Conservation (phyloP, 1,284 basidiomycete genomes). For the Meripilus lineatus region DNA sequence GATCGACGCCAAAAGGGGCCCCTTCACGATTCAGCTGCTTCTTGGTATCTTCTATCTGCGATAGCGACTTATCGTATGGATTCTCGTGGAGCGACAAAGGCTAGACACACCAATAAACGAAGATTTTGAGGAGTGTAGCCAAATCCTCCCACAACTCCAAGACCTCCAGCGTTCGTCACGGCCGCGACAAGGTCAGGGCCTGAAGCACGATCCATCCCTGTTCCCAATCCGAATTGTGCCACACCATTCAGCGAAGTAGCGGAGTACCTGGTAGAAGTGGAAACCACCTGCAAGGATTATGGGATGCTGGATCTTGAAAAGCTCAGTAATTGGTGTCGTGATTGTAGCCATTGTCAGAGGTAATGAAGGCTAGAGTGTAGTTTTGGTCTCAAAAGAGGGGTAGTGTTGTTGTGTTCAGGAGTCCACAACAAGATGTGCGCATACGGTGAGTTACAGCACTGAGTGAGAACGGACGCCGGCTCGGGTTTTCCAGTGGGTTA, state of each 20-base stretch:
- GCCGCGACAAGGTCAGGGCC: slow-evolving; percentile 85
- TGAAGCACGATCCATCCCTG: slow-evolving; percentile 84
- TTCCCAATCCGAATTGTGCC: neutral
- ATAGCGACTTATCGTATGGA: slow-evolving; percentile 1
- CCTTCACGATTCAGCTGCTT: slow-evolving; percentile 58
- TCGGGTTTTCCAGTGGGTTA: too few relatives aligned
- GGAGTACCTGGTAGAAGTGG: neutral
- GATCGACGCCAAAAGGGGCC: slow-evolving; percentile 80
- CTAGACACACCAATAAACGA: slow-evolving; percentile 47
- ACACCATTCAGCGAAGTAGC: neutral
- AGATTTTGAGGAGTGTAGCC: slow-evolving; percentile 73
- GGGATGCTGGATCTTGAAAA: slow-evolving; percentile 85
- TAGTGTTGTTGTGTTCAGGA: too few relatives aligned
- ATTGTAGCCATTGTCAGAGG: slow-evolving; percentile 46
- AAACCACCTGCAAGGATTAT: slow-evolving; percentile 72
- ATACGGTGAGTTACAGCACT: too few relatives aligned
- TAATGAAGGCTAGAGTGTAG: too few relatives aligned
- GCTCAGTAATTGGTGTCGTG: slow-evolving; percentile 72
- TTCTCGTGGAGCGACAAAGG: neutral
- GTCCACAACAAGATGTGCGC: too few relatives aligned
- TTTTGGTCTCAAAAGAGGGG: too few relatives aligned
- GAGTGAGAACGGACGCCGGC: too few relatives aligned
- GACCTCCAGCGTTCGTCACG: slow-evolving; percentile 78
- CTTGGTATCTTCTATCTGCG: slow-evolving; percentile 69
- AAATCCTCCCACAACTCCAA: slow-evolving; percentile 82